Evolutionary conservation across 805 yeast species (phyloP).

Genomic region (Lipomyces yamanashiensis): DNA sequence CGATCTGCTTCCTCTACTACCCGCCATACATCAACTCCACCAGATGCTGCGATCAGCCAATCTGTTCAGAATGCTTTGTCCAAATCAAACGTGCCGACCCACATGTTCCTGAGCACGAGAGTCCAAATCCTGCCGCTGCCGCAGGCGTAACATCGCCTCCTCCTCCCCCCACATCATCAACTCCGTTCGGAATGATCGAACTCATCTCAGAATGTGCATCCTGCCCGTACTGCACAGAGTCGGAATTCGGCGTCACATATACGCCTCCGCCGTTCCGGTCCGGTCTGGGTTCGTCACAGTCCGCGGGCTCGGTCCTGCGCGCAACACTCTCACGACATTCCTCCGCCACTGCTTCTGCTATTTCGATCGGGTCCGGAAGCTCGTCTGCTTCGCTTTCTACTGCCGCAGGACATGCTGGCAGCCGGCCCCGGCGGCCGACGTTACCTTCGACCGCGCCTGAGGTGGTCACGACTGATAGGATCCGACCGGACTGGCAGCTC

Average conservation of each 20-base stretch:
- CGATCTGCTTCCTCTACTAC: conserved; percentile 87
- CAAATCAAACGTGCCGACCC: conserved; percentile 92
- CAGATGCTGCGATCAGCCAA: conserved; percentile 89
- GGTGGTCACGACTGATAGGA: conserved; percentile 77
- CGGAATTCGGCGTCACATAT: conserved; percentile 83
- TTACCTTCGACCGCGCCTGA: conserved; percentile 68
- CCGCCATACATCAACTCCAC: conserved; percentile 79
- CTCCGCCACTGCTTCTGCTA: conserved; percentile 29
- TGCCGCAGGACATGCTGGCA: conserved; percentile 30
- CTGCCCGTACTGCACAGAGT: conserved; percentile 92
- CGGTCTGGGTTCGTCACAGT: conserved; percentile 40
- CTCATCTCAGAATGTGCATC: conserved; percentile 84
- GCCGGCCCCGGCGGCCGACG: conserved; percentile 42
- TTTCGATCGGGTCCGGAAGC: conserved; percentile 13
- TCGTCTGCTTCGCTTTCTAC: conserved; percentile 1
- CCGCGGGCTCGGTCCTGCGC: conserved; percentile 26
- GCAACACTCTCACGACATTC: conserved; percentile 29
- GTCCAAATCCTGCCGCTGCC: conserved; percentile 42
- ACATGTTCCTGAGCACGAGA: conserved; percentile 69
- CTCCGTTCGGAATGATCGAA: conserved; percentile 40
- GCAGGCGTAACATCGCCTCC: neutral
- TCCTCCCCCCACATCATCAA: neutral
- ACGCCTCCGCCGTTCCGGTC: conserved; percentile 66
- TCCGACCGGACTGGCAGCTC: conserved; percentile 92
- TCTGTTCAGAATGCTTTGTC: conserved; percentile 95